Evolutionary conservation across 2,329 filamentous ascomycete species (phyloP).

Genomic region (Alternaria postmessia): DNA sequence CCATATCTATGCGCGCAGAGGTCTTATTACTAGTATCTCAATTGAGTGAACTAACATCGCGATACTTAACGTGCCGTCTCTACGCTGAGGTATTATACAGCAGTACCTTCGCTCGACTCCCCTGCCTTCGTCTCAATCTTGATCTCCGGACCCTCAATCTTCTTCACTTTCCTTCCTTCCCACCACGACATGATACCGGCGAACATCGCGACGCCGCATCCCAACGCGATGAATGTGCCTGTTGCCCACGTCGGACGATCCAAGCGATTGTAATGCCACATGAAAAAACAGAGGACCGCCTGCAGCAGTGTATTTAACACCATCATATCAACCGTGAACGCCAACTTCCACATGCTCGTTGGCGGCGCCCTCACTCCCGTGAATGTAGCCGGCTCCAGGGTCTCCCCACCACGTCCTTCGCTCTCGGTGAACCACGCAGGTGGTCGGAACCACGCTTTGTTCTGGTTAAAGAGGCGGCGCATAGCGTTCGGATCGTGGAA

Average conservation of each 20-base stretch:
- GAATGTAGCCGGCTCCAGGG: background rate
- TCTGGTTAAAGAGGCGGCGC: constrained; percentile 74
- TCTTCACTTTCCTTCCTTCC: constrained; percentile 65
- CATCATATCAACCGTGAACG: constrained; percentile 80
- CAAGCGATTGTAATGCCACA: constrained; percentile 81
- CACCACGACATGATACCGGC: constrained; percentile 74
- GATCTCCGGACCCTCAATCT: constrained; percentile 38
- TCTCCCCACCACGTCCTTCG: constrained; percentile 53
- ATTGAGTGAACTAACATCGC: too few relatives aligned
- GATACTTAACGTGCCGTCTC: too few relatives aligned
- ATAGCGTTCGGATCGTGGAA: constrained; percentile 59
- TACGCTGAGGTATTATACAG: too few relatives aligned
- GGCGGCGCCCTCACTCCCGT: constrained; percentile 52
- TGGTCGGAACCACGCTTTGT: constrained; percentile 78
- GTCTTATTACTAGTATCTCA: too few relatives aligned
- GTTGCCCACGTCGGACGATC: constrained; percentile 79
- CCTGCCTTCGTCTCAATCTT: constrained; percentile 2
- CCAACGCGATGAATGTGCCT: constrained; percentile 71
- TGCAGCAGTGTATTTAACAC: constrained; percentile 82
- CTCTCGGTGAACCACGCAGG: constrained; percentile 67
- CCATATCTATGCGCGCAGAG: too few relatives aligned
- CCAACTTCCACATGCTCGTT: constrained; percentile 76
- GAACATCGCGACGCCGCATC: constrained; percentile 70
- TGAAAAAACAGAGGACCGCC: constrained; percentile 74
- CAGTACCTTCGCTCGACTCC: too few relatives aligned